Evolutionary conservation across 1,284 basidiomycete genomes (phyloP), one percentile per base, ranked within the genome.

Genomic region (Caloboletus inedulis): DNA sequence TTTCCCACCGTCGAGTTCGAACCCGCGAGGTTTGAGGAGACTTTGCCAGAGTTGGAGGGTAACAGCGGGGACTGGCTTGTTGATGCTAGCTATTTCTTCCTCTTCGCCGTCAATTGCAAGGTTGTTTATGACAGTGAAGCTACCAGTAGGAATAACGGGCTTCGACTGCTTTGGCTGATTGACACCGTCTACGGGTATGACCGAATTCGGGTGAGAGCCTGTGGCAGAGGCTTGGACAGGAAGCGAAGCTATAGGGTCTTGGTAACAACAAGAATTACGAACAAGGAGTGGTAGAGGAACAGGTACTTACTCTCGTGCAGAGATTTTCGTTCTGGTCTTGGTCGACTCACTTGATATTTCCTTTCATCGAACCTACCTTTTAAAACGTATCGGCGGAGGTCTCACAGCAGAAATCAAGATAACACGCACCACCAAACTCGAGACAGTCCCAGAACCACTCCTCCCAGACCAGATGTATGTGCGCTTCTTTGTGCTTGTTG

Each of bases 371-470:
- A 77, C 43, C 72, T 66, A 36, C 78, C 77, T 77, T 61, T 48
- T 35, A 12, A 31, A 43, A 31, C 7, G 31, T 13, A 40, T 56
- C 19, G 37, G 30, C 6, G 19, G n/a, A 42, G 3, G 13, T 21
- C 30, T 36, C 43, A 8, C 1, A 7, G 19, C 21, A 35, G 31
- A 46, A 40, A 54, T 16, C 8, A 33, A 49, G 21, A 48, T 3
- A 30, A 25, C 2, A 9, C 73, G 45, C 49, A 78, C 87, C 89
- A 52, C 82, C 81, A 58, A 81, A 86, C 43, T 82, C 77, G 9
- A 89, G 57, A 31, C 77, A 90, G 59, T 92, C 90, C 85, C 86
- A 88, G 56, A 93, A 87, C 89, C 89, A 93, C 54, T 91, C 89
- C 57, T 89, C 87, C 84, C 89, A 91, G 2, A 93, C 81, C 3